A percentile compares a stretch with the other conserved stretches of the same genome.
Conservation (phyloP, 1,139 yeast genomes). For the Tardiomyces blankii region DNA sequence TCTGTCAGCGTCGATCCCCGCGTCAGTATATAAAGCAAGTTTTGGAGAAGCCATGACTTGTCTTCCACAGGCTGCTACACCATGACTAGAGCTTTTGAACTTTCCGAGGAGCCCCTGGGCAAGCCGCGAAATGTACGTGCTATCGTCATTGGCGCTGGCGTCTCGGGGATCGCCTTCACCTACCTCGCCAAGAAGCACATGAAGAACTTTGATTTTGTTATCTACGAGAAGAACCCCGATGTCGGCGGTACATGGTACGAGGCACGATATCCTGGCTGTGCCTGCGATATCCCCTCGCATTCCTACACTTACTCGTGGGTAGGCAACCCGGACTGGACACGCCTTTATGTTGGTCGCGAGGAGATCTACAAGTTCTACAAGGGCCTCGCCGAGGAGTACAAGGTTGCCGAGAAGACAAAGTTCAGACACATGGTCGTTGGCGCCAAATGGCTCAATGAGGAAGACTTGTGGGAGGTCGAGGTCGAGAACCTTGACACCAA, state of each 20-base stretch:
- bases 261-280: conserved; percentile 18
- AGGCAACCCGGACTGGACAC: conserved; percentile 19
- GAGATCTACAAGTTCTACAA: conserved; percentile 17
- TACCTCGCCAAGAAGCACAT: conserved; percentile 9
- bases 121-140: conserved; percentile 6
- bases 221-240: conserved; percentile 15
- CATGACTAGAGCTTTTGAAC: not conserved
- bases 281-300: conserved; percentile 21
- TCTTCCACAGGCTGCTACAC: too few species aligned
- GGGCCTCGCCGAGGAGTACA: conserved; percentile 14
- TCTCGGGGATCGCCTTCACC: conserved; percentile 23
- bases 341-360: conserved; percentile 12
- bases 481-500: conserved; percentile 8
- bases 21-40: too few species aligned
- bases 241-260: conserved; percentile 21
- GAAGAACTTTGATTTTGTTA: conserved; percentile 8
- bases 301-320: conserved; percentile 18
- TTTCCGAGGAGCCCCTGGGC: not conserved
- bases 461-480: conserved; percentile 13
- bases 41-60: too few species aligned
- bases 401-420: conserved; percentile 6
- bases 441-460: conserved; percentile 14
- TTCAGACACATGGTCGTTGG: conserved; percentile 2
- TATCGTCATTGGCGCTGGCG: conserved; percentile 29
- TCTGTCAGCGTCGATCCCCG: too few species aligned